phyloP scores from a whole-genome alignment of 257 asterid genomes.

The Plantago major region DNA sequence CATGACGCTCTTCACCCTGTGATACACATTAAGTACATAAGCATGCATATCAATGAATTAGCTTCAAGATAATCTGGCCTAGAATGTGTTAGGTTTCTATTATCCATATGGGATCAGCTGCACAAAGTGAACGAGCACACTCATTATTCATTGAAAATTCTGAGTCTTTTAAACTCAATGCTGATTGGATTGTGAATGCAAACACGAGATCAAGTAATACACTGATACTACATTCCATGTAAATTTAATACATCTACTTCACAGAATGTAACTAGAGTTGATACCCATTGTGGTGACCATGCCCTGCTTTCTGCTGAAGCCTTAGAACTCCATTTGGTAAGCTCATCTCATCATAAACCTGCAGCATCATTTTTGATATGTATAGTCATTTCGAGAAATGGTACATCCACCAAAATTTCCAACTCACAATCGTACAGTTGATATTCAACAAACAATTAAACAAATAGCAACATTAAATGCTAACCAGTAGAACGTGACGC shows the following conservation, averaged over 20 bases:
- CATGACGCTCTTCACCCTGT: constrained; percentile 89
- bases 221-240: constrained; percentile 3
- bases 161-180: neutral
- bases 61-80: constrained; percentile 1
- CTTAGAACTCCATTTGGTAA: constrained; percentile 92
- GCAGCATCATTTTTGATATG: constrained; percentile 12
- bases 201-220: constrained; percentile 2
- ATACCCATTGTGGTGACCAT: constrained; percentile 97
- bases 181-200: neutral
- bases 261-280: constrained; percentile 17
- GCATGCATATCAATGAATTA: constrained; percentile 7
- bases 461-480: constrained; percentile 19
- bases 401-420: neutral
- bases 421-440: constrained; percentile 3
- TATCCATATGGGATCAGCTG: no score
- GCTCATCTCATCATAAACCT: constrained; percentile 95
- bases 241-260: neutral
- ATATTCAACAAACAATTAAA: constrained; percentile 2
- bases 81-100: neutral
- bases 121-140: no score
- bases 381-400: constrained; percentile 6
- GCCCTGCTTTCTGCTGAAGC: constrained; percentile 96
- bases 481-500: constrained; percentile 92
- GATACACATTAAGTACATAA: constrained; percentile 10
- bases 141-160: no score